Conservation (phyloP, 768 basidiomycete genomes). For the Hygrocybe punicea region DNA sequence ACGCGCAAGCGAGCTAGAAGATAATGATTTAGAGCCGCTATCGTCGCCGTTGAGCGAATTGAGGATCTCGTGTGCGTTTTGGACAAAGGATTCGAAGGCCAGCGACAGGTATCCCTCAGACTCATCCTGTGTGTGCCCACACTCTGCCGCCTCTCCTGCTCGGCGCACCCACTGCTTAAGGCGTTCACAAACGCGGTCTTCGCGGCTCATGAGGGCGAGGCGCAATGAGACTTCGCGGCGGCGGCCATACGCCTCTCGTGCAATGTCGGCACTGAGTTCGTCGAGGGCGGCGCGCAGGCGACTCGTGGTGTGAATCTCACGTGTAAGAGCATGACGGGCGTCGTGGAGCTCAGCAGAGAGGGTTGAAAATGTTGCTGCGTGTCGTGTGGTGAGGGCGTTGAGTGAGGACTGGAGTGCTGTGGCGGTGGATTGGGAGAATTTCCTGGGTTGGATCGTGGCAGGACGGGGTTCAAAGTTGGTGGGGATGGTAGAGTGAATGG, state of each 20-base stretch:
- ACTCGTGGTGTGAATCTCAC: conserved; percentile 42
- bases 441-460: conserved; percentile 58
- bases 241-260: conserved; percentile 69
- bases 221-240: conserved; percentile 66
- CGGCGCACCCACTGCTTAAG: conserved; percentile 56
- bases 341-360: conserved; percentile 49
- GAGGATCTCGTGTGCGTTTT: conserved; percentile 29
- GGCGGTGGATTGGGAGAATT: conserved; percentile 76
- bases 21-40: conserved; percentile 23
- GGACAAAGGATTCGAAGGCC: conserved; percentile 15
- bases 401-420: conserved; percentile 62
- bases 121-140: not conserved
- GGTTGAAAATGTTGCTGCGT: conserved; percentile 58
- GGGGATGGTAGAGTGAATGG: not conserved
- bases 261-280: conserved; percentile 65
- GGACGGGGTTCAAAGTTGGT: too few relatives aligned
- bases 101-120: not conserved
- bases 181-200: conserved; percentile 55
- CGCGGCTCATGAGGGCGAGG: conserved; percentile 59
- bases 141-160: conserved; percentile 42
- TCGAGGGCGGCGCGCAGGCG: conserved; percentile 62
- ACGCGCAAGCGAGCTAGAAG: conserved; percentile 51
- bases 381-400: conserved; percentile 54
- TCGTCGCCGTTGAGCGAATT: conserved; percentile 23
- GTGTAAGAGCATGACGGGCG: conserved; percentile 42